A percentile compares a stretch with the other conserved stretches of the same genome.
phyloP scores from a whole-genome alignment of 2,329 filamentous ascomycete genomes.

The Triangularia setosa region DNA sequence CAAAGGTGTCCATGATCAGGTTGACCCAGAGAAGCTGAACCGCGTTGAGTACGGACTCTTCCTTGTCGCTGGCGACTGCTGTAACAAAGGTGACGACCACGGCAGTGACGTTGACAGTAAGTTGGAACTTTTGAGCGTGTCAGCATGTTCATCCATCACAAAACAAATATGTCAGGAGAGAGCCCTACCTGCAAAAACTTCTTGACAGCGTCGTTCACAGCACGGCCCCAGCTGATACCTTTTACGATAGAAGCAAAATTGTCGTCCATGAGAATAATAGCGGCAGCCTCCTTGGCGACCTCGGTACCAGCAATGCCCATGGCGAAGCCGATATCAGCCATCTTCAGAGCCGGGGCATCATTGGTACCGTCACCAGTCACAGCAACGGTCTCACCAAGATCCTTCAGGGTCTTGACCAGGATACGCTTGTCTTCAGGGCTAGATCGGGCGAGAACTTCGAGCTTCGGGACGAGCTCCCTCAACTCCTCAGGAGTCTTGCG shows the following conservation, averaged over 20 bases:
- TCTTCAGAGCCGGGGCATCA: slow-evolving; percentile 62
- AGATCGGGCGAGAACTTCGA: slow-evolving; percentile 62
- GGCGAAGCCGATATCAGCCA: slow-evolving; percentile 63
- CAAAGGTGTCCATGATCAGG: slow-evolving; percentile 81
- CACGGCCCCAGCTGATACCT: slow-evolving; percentile 61
- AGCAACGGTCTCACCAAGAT: slow-evolving; percentile 61
- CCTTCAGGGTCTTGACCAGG: slow-evolving; percentile 57
- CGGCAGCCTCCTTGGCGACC: slow-evolving; percentile 59
- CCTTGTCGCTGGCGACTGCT: slow-evolving; percentile 59
- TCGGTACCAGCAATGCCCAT: slow-evolving; percentile 66
- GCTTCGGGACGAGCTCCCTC: slow-evolving; percentile 52
- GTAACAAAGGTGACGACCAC: slow-evolving; percentile 75
- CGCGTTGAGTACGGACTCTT: slow-evolving; percentile 68
- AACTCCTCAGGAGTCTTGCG: slow-evolving; percentile 57
- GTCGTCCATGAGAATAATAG: slow-evolving; percentile 60
- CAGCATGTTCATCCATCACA: not conserved
- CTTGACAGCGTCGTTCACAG: slow-evolving; percentile 62
- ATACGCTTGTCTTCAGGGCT: slow-evolving; percentile 65
- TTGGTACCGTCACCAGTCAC: slow-evolving; percentile 66
- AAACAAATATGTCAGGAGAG: not conserved
- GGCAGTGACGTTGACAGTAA: slow-evolving; percentile 76
- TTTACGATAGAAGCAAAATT: slow-evolving; percentile 63
- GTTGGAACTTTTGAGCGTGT: slow-evolving; percentile 46
- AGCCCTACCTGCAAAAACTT: slow-evolving; percentile 55
- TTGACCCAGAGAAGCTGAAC: slow-evolving; percentile 82